Base-by-base conservation (phyloP, 768 basidiomycete species). In the Mycena galericulata region DNA sequence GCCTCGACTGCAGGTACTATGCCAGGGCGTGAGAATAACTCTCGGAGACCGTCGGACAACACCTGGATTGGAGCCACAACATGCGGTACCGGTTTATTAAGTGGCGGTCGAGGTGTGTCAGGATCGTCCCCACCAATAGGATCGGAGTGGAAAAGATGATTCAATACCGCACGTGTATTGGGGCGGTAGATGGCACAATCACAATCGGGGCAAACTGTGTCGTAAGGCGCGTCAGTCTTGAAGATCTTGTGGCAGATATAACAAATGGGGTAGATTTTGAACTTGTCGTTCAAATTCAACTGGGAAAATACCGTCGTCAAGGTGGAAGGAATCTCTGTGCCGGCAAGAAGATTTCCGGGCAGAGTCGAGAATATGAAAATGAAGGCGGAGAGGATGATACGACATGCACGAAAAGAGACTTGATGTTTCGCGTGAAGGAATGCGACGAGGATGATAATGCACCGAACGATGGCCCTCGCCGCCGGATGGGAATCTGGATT, bases 341-440 rank as follows among this genome's bases (percentile, higher is more conserved):
- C 36, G 9, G 18, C 49, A 22, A 62, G 38, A 6, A 51, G 26
- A 38, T 62, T 22, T 10, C 60, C 60, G 1, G 58, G 45, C 3
- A 60, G 12, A 1, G 4, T 38, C 2, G 4, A 11, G 11, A 62
- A 51, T 0, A 51, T 30, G 36, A 29, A 38, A 1, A 41, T 40
- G 26, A 62, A 22, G 2, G 38, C 47, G 1, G 10, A 1, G 4
- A 62, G 38, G 22, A 62, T 17, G 1, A 62, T 24, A 1, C 26
- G 49, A 32, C 60, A 62, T 0, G 60, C 60, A 1, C 36, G 24
- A 22, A 62, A 62, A 11, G 60, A 51, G 2, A 51, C 27, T 3
- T 62, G 60, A 7, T 62, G 47, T 40, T 51, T 38, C 1, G 60
- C 30, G n/a, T 62, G 60, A 4, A 62, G 27, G 29, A 49, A 62